Percentiles rank a stretch among this genome's conserved stretches.
phyloP scores from a whole-genome alignment of 495 filamentous ascomycete species.

The Tuber indicum region DNA sequence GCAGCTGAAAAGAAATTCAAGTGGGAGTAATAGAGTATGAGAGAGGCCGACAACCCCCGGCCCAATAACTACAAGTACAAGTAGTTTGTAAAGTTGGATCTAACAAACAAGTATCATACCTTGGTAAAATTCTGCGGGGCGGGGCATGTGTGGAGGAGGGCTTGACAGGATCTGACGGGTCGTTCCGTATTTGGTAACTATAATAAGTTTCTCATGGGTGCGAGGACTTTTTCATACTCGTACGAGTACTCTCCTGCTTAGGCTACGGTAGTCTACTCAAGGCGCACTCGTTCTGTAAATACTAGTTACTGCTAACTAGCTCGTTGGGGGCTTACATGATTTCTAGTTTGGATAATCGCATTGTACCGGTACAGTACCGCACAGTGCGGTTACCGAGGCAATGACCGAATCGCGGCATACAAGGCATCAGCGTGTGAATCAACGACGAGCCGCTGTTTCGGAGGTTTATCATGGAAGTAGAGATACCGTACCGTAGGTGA shows the following conservation, averaged over 20 bases:
- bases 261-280: neutral
- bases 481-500: neutral
- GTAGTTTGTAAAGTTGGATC: no score
- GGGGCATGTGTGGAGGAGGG: neutral
- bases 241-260: no score
- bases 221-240: no score
- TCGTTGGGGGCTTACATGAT: no score
- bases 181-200: neutral
- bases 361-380: no score
- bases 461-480: neutral
- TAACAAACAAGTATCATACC: neutral
- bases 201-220: neutral
- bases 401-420: no score
- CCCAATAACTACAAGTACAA: neutral
- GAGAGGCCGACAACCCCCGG: neutral
- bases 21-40: neutral
- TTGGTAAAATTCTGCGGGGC: neutral
- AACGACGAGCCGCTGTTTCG: neutral
- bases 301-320: neutral
- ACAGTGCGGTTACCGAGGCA: no score
- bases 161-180: constrained; percentile 1
- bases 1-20: neutral
- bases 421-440: no score
- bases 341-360: no score
- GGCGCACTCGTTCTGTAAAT: neutral